Base-by-base conservation (phyloP, 2,329 filamentous ascomycete species). In the Botryotinia calthae region DNA sequence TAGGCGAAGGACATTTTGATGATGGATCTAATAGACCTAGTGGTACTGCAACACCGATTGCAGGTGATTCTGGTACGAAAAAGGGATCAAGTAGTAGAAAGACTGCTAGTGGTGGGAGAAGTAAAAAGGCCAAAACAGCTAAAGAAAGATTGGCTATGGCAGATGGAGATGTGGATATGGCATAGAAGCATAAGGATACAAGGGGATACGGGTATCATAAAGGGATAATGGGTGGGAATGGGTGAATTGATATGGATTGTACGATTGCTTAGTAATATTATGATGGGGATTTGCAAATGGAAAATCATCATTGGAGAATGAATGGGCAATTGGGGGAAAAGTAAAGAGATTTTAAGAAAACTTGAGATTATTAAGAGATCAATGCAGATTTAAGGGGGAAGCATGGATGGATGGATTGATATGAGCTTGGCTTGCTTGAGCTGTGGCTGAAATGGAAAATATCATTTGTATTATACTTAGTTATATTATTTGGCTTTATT, bases 1-100 rank as follows among this genome's bases (percentile, higher is more conserved):
- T 80, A 98, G 95, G 95, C 79, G 96, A 99, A 86, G 96, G 96
- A 74, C 90, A 97, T 81, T 99, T 99, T 83, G 95, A 98, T 78
- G 94, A 97, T 81, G 87, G 86, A 66, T 91, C 88, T 78, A 92
- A 91, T 77, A 96, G 97, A 80, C 89, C 90, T 37, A 97, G 93
- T 4, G 96, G 95, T 51, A 90, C 94, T 0, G 94, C 93, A 5
- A 98, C 96, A 1, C 95, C 94, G 0, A 87, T 92, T 18, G 89
- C 89, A 67, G 84, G 82, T 6, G 83, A 83, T 58, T 80, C 82
- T 72, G 81, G 86, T 80, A 89, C 92, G 84, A 70, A 70, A 58
- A 62, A 62, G 16, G 58, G n/a, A n/a, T 44, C 62, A 16, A 62
- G 28, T 31, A 70, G 56, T 69, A 86, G 90, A 81, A 82, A 72